Evolutionary conservation across 2,329 filamentous ascomycete genomes (phyloP).

Genomic region (Penicillium verrucosum): DNA sequence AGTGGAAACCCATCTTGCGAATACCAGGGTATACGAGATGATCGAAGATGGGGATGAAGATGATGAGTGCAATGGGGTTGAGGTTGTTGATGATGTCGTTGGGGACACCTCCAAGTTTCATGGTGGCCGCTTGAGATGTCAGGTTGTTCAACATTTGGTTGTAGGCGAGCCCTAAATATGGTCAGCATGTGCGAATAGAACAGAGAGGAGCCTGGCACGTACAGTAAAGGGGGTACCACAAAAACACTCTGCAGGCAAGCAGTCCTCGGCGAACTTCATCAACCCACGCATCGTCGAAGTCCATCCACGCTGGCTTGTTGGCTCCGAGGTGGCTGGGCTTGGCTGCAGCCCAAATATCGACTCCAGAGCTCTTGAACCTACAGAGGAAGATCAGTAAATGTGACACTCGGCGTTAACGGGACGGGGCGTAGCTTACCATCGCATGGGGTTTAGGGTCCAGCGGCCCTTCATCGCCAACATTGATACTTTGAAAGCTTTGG

Average conservation of each 20-base stretch:
- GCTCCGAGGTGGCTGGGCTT: constrained; percentile 33
- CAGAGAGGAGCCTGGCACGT: neutral
- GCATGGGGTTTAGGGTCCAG: constrained; percentile 60
- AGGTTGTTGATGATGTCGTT: constrained; percentile 57
- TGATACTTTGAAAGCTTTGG: constrained; percentile 63
- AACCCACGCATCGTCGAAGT: constrained; percentile 79
- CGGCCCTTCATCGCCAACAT: constrained; percentile 60
- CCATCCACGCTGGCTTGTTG: constrained; percentile 54
- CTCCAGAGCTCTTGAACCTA: constrained; percentile 17
- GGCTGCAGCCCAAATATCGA: constrained; percentile 28
- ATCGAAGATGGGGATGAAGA: constrained; percentile 55
- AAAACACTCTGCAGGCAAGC: constrained; percentile 67
- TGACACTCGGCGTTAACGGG: no score
- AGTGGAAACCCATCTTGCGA: constrained; percentile 46
- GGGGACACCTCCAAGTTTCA: constrained; percentile 52
- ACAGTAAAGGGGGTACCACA: constrained; percentile 54
- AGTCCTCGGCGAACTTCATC: constrained; percentile 71
- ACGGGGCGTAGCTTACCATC: constrained; percentile 44
- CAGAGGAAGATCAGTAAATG: neutral
- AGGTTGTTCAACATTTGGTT: constrained; percentile 56
- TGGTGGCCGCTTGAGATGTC: constrained; percentile 54
- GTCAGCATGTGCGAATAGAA: neutral
- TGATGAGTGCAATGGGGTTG: constrained; percentile 53
- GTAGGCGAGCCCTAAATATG: constrained; percentile 44
- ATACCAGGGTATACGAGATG: constrained; percentile 52